Percentiles rank a stretch among this genome's conserved stretches.
Evolutionary conservation across 257 asterid species (phyloP).

Genomic region (Rubia yunnanensis): DNA sequence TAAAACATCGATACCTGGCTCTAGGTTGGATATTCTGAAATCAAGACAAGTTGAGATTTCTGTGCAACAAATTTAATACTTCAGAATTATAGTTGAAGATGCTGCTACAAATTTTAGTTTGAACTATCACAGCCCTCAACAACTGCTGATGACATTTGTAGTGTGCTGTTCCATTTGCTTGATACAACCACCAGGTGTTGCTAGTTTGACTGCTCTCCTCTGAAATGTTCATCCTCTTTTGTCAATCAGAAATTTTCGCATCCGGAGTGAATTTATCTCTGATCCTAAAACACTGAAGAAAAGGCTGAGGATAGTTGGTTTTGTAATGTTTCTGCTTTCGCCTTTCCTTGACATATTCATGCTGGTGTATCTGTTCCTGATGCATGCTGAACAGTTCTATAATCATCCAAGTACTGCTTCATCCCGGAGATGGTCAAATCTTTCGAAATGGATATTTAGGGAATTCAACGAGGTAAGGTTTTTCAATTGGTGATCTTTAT

Average conservation of each 20-base stretch:
- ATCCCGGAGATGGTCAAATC: slow-evolving; percentile 98
- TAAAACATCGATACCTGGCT: not conserved
- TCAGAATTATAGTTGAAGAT: not conserved
- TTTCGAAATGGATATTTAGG: slow-evolving; percentile 88
- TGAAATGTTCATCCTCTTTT: slow-evolving; percentile 9
- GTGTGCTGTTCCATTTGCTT: not conserved
- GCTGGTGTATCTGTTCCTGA: slow-evolving; percentile 91
- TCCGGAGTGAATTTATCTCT: slow-evolving; percentile 75
- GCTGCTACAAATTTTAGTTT: not conserved
- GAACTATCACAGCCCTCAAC: not conserved
- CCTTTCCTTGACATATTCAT: slow-evolving; percentile 94
- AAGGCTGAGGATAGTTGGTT: slow-evolving; percentile 89
- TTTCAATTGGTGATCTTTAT: too few species aligned
- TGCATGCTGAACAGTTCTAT: slow-evolving; percentile 96
- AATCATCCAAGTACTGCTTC: slow-evolving; percentile 96
- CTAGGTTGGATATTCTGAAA: not conserved
- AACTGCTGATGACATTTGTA: not conserved
- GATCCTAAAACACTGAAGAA: slow-evolving; percentile 74
- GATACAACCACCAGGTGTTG: not conserved
- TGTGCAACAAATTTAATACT: not conserved
- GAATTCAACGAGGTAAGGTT: slow-evolving; percentile 89
- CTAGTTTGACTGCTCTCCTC: not conserved
- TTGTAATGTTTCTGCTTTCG: slow-evolving; percentile 67
- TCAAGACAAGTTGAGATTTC: not conserved
- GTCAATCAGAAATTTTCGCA: slow-evolving; percentile 56